Evolutionary conservation across 805 yeast species (phyloP).

Genomic region (Candida awuae): DNA sequence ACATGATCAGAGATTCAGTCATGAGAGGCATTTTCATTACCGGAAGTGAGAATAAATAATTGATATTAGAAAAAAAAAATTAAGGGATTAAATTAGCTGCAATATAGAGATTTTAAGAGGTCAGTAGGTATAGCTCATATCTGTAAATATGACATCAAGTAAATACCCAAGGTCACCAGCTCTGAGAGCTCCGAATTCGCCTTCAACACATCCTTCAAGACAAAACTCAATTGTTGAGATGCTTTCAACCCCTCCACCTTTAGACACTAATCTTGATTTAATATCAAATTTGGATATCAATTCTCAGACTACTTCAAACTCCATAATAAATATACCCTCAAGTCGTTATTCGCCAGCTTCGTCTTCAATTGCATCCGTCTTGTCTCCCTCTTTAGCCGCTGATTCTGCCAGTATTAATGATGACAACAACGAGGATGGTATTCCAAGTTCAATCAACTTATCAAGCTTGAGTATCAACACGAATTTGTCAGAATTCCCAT

Average conservation of each 20-base stretch:
- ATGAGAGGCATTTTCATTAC: no score
- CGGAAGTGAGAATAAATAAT: no score
- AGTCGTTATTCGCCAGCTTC: constrained; percentile 7
- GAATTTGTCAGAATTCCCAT: constrained; percentile 1
- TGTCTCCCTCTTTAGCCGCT: constrained; percentile 1
- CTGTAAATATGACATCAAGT: constrained; percentile 19
- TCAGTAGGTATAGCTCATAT: no score
- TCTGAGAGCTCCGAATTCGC: constrained; percentile 30
- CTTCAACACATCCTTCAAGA: constrained; percentile 32
- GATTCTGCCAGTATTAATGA: not conserved
- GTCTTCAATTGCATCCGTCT: constrained; percentile 5
- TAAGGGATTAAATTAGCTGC: no score
- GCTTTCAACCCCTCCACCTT: constrained; percentile 68
- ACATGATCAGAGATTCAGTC: no score
- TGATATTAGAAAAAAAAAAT: no score
- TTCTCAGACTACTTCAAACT: not conserved
- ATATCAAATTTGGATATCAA: constrained; percentile 9
- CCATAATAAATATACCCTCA: not conserved
- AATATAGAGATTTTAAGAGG: no score
- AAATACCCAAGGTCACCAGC: constrained; percentile 32
- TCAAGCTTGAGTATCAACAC: constrained; percentile 6
- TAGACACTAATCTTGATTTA: constrained; percentile 33
- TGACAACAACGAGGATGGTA: constrained; percentile 8
- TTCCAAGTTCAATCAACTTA: no score
- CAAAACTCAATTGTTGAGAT: constrained; percentile 70